Base-by-base conservation (phyloP, 2,329 filamentous ascomycete species). In the Alternaria ventricosa region DNA sequence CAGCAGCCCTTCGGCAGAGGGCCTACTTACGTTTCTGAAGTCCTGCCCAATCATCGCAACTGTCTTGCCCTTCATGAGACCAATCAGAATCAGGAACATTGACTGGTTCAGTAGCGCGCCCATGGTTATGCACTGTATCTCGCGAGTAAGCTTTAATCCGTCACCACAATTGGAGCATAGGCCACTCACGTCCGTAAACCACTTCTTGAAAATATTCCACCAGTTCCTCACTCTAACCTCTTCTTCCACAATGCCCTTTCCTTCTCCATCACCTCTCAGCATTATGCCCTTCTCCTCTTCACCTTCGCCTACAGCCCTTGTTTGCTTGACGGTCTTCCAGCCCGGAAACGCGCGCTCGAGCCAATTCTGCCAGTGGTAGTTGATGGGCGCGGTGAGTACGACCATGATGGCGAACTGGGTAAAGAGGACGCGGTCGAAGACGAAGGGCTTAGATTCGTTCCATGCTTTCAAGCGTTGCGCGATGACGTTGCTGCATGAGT, bases 301-400 rank as follows among this genome's bases (percentile, higher is more conserved):
- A 27, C 71, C 70, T 23, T 67, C 59, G 4, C 50, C 60, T n/a
- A 60, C 63, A 25, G 63, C 59, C 25, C 71, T 59, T 23, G 65
- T 69, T 23, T 63, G 66, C 49, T 65, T 74, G 3, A 73, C 70
- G 1, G 66, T 68, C 67, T 71, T 77, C 75, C 75, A 79, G 0
- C 90, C 89, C 0, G 94, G 94, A 74, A 93, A 96, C 5, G 85
- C 82, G 9, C 85, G 82, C 78, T 97, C 94, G 41, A 97, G 86
- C 78, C 87, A 92, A 43, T 89, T 86, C 84, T 97, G 94, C 94
- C 93, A 97, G 71, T 92, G 79, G 76, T 92, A 93, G 80, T 97
- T 97, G 45, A 92, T 90, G 1, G 94, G 93, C 25, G 90, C 90
- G 75, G 86, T 90, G 60, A 97, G 76, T 36, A 91, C 75, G 60